phyloP scores from a whole-genome alignment of 1,284 basidiomycete genomes.

The Cystobasidium slooffiae region DNA sequence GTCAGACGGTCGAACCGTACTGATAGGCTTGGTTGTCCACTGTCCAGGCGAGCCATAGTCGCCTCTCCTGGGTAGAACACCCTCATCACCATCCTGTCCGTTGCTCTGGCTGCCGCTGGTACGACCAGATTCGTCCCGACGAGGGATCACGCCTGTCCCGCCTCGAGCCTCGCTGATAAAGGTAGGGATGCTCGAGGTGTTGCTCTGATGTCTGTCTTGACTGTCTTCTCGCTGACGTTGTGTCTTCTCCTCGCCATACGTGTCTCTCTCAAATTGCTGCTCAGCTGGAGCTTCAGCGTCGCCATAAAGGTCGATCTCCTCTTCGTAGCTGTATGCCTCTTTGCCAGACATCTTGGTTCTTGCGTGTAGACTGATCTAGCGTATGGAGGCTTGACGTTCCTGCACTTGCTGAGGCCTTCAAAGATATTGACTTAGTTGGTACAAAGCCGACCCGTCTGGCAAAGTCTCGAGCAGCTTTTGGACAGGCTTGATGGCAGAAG shows the following conservation, averaged over 20 bases:
- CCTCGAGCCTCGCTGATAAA: slow-evolving; percentile 44
- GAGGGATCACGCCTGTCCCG: slow-evolving; percentile 36
- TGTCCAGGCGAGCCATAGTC: slow-evolving; percentile 44
- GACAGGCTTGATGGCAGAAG: too few species aligned
- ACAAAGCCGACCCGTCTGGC: background rate
- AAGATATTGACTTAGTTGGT: background rate
- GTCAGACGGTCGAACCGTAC: slow-evolving; percentile 79
- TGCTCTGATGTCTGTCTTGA: background rate
- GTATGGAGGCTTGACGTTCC: too few species aligned
- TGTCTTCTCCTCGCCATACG: slow-evolving; percentile 13
- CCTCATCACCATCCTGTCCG: slow-evolving; percentile 13
- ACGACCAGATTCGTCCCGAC: slow-evolving; percentile 16
- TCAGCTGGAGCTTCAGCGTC: slow-evolving; percentile 30
- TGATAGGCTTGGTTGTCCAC: slow-evolving; percentile 42
- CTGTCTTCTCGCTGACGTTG: background rate
- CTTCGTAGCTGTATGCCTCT: slow-evolving; percentile 37
- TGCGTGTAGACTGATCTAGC: background rate
- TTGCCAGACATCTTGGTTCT: slow-evolving; percentile 4
- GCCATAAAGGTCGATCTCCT: slow-evolving; percentile 43
- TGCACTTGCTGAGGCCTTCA: background rate
- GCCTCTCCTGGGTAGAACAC: slow-evolving; percentile 20
- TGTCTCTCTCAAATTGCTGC: slow-evolving; percentile 9
- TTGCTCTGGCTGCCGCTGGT: background rate
- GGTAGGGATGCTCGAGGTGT: slow-evolving; percentile 39
- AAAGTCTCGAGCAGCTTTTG: background rate